Base-by-base conservation (phyloP, 2,329 filamentous ascomycete species). In the Trichophyton schoenleinii region DNA sequence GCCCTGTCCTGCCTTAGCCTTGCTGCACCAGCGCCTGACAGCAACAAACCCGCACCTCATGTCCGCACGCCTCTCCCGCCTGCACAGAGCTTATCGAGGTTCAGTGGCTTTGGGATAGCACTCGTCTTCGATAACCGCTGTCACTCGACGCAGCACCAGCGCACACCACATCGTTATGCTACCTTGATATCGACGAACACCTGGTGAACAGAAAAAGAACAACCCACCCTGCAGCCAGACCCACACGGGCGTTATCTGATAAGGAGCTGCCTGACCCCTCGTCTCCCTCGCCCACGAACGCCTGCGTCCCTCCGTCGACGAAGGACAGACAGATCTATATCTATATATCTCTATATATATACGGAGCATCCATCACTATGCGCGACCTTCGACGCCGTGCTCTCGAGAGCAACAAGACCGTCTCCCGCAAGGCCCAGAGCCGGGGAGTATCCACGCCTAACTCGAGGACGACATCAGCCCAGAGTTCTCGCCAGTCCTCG, bases 391-490 rank as follows among this genome's bases (percentile, higher is more conserved):
- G 83, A 65, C 79, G 83, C 67, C 80, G 82, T 68, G 83, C 82
- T 61, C 79, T 85, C 44, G 83, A 86, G 75, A 83, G 81, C 74
- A 78, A 80, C 70, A 87, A 87, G 75, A 87, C 83, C 20, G 74
- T 82, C 55, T 86, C 84, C 59, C 81, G 81, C 67, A 86, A 86
- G 69, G 60, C 64, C n/a, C 61, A 63, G 60, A 62, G 61, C 41
- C 78, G 78, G 63, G 75, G 79, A 62, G 77, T 76, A 49, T 84
- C 83, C 15, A 77, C 78, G 31, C 74, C 77, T 15, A 77, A 72
- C 60, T 84, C 81, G 55, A 80, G 79, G 62, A 73, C 77, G 13
- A 76, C 72, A 64, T 84, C 82, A 15, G 75, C 78, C 20, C 73
- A 76, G 9, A 77, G 76, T 53, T 84, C 82, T 38, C 78, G 78